These are phyloP conservation scores for Ophiostoma ips DNA, from an alignment of 2,329 filamentous ascomycete species.

Conservation along the genomic window DNA sequence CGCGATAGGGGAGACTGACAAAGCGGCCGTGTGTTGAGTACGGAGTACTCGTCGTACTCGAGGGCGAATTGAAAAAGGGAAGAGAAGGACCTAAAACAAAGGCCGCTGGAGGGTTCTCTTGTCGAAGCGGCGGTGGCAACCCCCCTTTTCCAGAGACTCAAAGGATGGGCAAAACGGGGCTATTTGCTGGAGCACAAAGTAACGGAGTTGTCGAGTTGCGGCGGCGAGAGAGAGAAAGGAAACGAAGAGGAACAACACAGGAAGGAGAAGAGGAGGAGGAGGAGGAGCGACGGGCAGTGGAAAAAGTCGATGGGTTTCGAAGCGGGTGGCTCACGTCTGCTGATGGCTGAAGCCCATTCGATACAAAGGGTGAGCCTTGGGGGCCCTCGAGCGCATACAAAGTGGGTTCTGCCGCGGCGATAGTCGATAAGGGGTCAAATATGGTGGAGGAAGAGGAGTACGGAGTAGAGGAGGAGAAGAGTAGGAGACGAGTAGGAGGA, in stretches of 20 bases:
- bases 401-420: background rate
- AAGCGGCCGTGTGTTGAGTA: no score
- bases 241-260: no score
- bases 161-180: slow-evolving; percentile 1
- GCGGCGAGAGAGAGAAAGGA: background rate
- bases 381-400: background rate
- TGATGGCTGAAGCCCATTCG: background rate
- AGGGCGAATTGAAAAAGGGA: background rate
- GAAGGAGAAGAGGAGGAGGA: no score
- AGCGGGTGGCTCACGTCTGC: no score
- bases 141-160: slow-evolving; percentile 1
- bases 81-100: background rate
- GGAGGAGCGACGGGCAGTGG: no score
- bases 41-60: background rate
- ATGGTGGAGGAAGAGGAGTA: background rate
- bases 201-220: slow-evolving; percentile 55
- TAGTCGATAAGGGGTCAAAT: background rate
- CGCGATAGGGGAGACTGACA: background rate
- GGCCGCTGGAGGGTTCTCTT: background rate
- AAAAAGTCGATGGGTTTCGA: no score
- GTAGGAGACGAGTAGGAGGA: background rate
- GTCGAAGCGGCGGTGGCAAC: background rate
- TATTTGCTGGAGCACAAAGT: slow-evolving; percentile 20
- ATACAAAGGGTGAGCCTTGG: background rate
- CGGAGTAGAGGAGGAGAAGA: background rate